Conservation (phyloP, 2,329 filamentous ascomycete species). For the Nemania sp. region DNA sequence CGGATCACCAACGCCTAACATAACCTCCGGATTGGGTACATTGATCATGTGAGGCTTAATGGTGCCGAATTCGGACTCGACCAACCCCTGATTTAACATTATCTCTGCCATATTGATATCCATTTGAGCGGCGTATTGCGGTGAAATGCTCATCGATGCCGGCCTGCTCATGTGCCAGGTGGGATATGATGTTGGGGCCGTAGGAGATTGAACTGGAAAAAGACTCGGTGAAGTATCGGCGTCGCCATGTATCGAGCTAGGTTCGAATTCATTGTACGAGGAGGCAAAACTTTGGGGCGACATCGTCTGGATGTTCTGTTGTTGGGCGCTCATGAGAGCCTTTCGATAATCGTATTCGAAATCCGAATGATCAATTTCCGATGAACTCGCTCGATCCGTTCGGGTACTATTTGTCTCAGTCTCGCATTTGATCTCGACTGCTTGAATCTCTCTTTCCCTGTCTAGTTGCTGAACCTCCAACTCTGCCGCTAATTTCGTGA, state of each 20-base stretch:
- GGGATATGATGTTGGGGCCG: constrained; percentile 36
- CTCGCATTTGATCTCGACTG: constrained; percentile 40
- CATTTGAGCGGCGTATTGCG: constrained; percentile 49
- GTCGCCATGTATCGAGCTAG: constrained; percentile 34
- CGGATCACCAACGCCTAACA: constrained; percentile 60
- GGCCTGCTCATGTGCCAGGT: constrained; percentile 43
- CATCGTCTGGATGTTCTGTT: constrained; percentile 50
- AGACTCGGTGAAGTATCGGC: constrained; percentile 34
- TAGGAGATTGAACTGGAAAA: constrained; percentile 38
- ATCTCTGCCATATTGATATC: constrained; percentile 47
- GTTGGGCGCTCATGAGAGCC: constrained; percentile 48
- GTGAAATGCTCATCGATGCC: constrained; percentile 41
- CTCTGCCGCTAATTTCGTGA: constrained; percentile 59
- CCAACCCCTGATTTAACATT: constrained; percentile 53
- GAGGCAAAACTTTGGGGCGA: constrained; percentile 56
- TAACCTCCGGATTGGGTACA: constrained; percentile 56
- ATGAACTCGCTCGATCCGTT: constrained; percentile 56
- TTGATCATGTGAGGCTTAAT: constrained; percentile 60
- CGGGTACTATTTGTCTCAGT: constrained; percentile 43
- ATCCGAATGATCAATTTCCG: constrained; percentile 59
- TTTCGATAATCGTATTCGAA: constrained; percentile 59
- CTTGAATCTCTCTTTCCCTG: constrained; percentile 38
- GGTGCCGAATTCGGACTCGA: constrained; percentile 56
- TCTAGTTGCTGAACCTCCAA: constrained; percentile 53
- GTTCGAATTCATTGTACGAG: constrained; percentile 48